Percentiles rank a stretch among this genome's conserved stretches.
phyloP scores from a whole-genome alignment of 495 filamentous ascomycete species.

The Chlorociboria aeruginascens region DNA sequence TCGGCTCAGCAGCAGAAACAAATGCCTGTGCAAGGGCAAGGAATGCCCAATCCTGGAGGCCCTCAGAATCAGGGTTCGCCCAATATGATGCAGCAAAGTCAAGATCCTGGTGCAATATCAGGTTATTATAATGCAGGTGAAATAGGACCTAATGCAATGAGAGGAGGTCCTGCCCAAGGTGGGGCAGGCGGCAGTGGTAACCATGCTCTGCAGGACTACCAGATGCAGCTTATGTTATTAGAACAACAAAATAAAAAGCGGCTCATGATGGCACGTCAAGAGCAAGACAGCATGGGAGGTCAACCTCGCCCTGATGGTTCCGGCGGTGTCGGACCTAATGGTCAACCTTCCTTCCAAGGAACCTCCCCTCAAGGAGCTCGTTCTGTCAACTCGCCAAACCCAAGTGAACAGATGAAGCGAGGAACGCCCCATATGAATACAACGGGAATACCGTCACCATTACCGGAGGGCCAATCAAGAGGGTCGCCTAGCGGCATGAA shows the following conservation, averaged over 20 bases:
- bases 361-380: constrained; percentile 75
- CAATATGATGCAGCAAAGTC: constrained; percentile 56
- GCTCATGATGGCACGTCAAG: constrained; percentile 91
- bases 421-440: constrained; percentile 80
- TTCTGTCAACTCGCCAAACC: constrained; percentile 78
- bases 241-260: constrained; percentile 98
- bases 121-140: constrained; percentile 57
- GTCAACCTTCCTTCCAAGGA: constrained; percentile 41
- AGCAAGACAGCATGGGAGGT: constrained; percentile 63
- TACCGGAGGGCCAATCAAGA: constrained; percentile 69
- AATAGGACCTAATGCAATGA: constrained; percentile 35
- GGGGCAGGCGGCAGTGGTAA: constrained; percentile 57
- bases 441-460: constrained; percentile 67
- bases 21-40: constrained; percentile 48
- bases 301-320: constrained; percentile 41
- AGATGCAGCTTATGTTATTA: constrained; percentile 97
- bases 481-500: constrained; percentile 60
- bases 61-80: constrained; percentile 60
- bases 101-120: constrained; percentile 45
- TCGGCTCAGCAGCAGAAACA: constrained; percentile 68
- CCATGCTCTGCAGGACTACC: constrained; percentile 94
- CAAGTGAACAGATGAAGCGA: constrained; percentile 78
- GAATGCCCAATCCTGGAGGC: constrained; percentile 38
- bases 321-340: constrained; percentile 35
- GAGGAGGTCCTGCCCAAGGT: constrained; percentile 34